Evolutionary conservation across 139 green algal species (phyloP).

Genomic region (Monoraphidium neglectum): DNA sequence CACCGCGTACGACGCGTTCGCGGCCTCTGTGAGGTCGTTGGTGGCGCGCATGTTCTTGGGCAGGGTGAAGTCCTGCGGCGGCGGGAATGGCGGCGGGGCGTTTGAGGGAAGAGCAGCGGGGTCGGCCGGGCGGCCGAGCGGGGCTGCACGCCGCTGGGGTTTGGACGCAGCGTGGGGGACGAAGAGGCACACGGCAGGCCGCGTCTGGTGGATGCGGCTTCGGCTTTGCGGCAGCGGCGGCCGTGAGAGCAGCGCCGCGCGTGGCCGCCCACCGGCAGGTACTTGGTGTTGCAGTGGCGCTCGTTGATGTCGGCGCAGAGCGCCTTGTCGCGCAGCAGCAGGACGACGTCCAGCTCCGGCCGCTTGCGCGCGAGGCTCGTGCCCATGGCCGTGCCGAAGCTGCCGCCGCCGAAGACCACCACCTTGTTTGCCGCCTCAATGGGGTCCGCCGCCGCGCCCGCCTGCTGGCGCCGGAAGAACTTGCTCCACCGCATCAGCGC

Average conservation of each 20-base stretch:
- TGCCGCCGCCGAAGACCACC: constrained; percentile 94
- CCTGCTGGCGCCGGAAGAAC: constrained; percentile 40
- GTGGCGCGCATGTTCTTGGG: constrained; percentile 88
- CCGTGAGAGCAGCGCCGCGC: too few species aligned
- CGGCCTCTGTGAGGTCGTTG: constrained; percentile 67
- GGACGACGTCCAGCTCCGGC: constrained; percentile 74
- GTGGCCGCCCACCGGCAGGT: constrained; percentile 66
- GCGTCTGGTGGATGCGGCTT: too few species aligned
- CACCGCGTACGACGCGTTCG: constrained; percentile 79
- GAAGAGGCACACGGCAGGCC: too few species aligned
- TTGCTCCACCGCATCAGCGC: constrained; percentile 90
- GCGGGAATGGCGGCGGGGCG: background rate
- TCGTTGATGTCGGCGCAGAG: constrained; percentile 89
- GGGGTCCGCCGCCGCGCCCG: constrained; percentile 9
- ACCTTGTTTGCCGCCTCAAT: constrained; percentile 72
- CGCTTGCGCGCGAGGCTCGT: constrained; percentile 85
- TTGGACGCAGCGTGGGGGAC: too few species aligned
- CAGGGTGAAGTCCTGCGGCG: constrained; percentile 67
- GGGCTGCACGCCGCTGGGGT: too few species aligned
- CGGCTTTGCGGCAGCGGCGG: too few species aligned
- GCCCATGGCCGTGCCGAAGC: constrained; percentile 96
- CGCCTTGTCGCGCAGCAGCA: constrained; percentile 84
- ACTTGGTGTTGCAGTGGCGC: constrained; percentile 84
- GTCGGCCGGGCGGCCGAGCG: too few species aligned
- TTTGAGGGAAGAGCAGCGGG: too few species aligned